Conservation (phyloP, 202 grass and related monocot species). For the Elaeis oleifera region DNA sequence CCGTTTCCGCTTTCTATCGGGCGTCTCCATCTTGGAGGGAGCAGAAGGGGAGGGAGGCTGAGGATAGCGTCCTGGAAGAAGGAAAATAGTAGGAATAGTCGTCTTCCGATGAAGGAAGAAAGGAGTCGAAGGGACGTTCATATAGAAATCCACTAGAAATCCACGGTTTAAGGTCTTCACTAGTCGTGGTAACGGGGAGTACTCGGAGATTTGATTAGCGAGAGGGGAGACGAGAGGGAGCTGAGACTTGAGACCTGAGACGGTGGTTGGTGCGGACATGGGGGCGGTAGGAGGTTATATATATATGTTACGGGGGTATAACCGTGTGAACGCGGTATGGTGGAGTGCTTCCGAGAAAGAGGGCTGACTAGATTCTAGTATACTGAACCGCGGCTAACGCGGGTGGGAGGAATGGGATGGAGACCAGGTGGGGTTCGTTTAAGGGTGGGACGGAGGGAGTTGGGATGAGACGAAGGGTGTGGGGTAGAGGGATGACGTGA, state of each 20-base stretch:
- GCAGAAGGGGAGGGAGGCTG: background rate
- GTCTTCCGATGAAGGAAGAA: constrained; percentile 22
- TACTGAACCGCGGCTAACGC: constrained; percentile 53
- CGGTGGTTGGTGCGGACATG: background rate
- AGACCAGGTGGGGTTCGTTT: no score
- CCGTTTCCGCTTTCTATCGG: constrained; percentile 27
- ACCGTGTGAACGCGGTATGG: constrained; percentile 6
- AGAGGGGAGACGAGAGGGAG: background rate
- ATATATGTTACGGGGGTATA: constrained; percentile 32
- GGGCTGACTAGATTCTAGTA: constrained; percentile 18
- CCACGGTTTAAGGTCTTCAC: background rate
- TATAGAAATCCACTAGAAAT: constrained; percentile 31
- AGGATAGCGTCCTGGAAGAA: constrained; percentile 10
- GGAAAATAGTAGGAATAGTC: constrained; percentile 18
- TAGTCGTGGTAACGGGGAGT: no score
- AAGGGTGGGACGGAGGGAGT: no score
- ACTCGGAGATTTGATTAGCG: no score
- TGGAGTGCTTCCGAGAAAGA: constrained; percentile 16
- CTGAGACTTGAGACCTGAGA: background rate
- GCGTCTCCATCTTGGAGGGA: background rate
- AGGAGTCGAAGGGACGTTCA: constrained; percentile 22
- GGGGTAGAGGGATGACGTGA: no score
- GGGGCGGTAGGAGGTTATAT: background rate
- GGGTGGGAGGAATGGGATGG: constrained; percentile 37
- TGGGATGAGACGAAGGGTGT: no score